phyloP scores from a whole-genome alignment of 306 rosid species.

The Cucurbita moschata region DNA sequence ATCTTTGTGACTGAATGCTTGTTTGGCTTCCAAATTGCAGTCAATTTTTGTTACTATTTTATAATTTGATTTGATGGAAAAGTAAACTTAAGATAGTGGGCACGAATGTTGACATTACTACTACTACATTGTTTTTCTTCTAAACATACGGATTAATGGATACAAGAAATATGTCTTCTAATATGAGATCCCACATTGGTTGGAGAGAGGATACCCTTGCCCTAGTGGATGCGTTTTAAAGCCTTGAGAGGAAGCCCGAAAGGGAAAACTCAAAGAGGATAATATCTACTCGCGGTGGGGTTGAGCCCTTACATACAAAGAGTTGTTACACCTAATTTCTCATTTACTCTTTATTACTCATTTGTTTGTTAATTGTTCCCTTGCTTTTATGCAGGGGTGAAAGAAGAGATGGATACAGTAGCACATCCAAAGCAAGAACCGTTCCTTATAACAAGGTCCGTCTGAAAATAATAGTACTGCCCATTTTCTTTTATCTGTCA shows the following conservation, averaged over 20 bases:
- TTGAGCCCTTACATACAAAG: too few relatives aligned
- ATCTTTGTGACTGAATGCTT: neutral
- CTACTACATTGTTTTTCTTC: neutral
- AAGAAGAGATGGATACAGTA: constrained; percentile 10
- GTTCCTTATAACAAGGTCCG: constrained; percentile 46
- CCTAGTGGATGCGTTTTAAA: too few relatives aligned
- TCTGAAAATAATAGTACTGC: neutral
- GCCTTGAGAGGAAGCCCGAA: too few relatives aligned
- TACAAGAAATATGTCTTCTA: neutral
- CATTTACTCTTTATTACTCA: neutral
- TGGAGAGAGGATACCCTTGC: too few relatives aligned
- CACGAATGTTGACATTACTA: neutral
- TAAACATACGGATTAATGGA: neutral
- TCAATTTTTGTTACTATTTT: neutral
- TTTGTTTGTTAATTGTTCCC: neutral
- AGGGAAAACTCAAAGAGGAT: too few relatives aligned
- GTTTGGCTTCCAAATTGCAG: neutral
- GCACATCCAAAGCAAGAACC: constrained; percentile 19
- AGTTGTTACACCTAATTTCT: neutral
- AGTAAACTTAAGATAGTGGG: neutral
- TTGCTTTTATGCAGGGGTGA: constrained; percentile 20
- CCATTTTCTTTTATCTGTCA: neutral
- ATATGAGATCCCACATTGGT: too few relatives aligned
- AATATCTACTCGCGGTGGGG: too few relatives aligned
- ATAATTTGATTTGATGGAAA: neutral